Evolutionary conservation across 441 rosid species (phyloP).

Genomic region (Adansonia grandidieri): DNA sequence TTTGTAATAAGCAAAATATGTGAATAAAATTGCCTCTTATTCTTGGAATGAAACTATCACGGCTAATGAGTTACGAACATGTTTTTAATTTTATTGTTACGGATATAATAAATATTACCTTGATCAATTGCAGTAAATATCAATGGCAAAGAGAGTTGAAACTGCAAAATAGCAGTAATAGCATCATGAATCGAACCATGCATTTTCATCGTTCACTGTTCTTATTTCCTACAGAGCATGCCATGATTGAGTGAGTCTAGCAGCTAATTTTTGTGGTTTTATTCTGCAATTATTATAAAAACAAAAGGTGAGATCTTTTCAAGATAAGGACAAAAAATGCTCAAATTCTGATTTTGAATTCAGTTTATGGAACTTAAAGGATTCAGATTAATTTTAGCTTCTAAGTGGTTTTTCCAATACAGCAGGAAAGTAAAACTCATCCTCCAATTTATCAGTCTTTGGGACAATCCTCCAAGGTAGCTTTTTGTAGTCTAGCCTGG

Average conservation of each 20-base stretch:
- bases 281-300: not conserved
- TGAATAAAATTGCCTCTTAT: not conserved
- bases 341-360: not conserved
- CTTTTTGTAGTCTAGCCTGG: slow-evolving; percentile 47
- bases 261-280: slow-evolving; percentile 11
- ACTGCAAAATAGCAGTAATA: too few relatives aligned
- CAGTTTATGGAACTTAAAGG: not conserved
- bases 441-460: slow-evolving; percentile 47
- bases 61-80: too few relatives aligned
- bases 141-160: too few relatives aligned
- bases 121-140: too few relatives aligned
- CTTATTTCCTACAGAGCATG: not conserved
- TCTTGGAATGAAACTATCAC: not conserved
- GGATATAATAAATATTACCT: too few relatives aligned
- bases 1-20: not conserved
- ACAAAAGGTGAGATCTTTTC: not conserved
- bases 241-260: not conserved
- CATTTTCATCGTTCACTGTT: not conserved
- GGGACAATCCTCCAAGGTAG: slow-evolving; percentile 54
- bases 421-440: slow-evolving; percentile 59
- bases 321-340: not conserved
- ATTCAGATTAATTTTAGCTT: slow-evolving; percentile 1
- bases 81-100: too few relatives aligned
- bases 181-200: not conserved
- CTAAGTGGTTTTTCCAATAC: slow-evolving; percentile 56